Evolutionary conservation across 2,329 filamentous ascomycete species (phyloP), one percentile per base, ranked within the genome.

Genomic region (Phaeophleospora eucalypticola): DNA sequence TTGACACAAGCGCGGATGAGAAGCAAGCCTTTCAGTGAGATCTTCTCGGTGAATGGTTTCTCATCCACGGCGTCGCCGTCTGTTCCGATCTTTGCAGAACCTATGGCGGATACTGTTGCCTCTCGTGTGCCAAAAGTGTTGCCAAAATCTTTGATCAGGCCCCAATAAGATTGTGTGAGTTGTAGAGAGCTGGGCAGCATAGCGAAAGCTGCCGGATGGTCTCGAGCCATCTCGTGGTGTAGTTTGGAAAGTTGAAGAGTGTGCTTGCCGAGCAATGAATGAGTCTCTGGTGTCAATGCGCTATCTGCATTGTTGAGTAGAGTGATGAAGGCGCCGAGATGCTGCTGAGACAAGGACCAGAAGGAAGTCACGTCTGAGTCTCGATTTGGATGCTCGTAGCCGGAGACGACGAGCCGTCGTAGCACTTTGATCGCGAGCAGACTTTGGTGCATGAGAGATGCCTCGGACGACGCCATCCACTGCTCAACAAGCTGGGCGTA

Each of bases 161-260:
- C 79, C 91, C 93, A 97, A 67, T 97, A 97, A 14, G 86, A 83
- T 56, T 81, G 81, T 2, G 87, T 83, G 18, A 97, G 79, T 14
- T 82, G 75, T 14, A 95, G 71, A 2, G 88, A 89, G 59, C 87
- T 84, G 2, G 89, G 88, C 4, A 98, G 77, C 10, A 88, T 75
- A 1, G 84, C 83, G 66, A 96, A 97, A 45, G 89, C 87, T 3
- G 86, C 83, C 1, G 90, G 83, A 64, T 95, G 89, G 4, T 76
- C 71, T 41, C 81, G 81, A 1, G 88, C 82, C 84, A 97, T 91
- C 46, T 89, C 84, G 33, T 94, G 77, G 64, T 97, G 93, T 2
- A 98, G 73, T 68, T 97, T 98, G 3, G 90, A 84, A 41, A 97
- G 84, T 63, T 97, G 90, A 35, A 96, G 71, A 2, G 95, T 74